phyloP scores from a whole-genome alignment of 805 yeast species.

The Hanseniaspora occidentalis region DNA sequence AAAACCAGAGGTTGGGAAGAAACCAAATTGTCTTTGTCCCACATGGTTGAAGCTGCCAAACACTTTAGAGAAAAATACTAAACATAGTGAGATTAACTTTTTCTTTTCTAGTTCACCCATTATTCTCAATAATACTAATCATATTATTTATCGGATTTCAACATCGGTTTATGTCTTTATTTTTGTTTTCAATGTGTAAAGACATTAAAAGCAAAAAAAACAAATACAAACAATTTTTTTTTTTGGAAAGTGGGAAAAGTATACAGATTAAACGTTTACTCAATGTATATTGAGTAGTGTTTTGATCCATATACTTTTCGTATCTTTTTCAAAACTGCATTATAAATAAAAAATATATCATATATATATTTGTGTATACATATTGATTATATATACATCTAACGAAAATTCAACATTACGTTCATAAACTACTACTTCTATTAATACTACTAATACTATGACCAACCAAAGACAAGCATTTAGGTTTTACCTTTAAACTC shows the following conservation, averaged over 20 bases:
- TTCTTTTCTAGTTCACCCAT: constrained; percentile 1
- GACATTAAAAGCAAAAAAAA: background rate
- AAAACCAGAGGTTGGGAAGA: constrained; percentile 99
- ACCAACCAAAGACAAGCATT: too few species aligned
- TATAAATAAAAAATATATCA: too few species aligned
- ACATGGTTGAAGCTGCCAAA: constrained; percentile 99
- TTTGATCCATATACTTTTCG: background rate
- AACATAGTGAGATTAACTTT: constrained; percentile 2
- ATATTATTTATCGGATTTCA: constrained; percentile 1
- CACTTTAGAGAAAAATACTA: constrained; percentile 60
- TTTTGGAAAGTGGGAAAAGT: background rate
- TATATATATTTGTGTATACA: too few species aligned
- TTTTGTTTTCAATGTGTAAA: background rate
- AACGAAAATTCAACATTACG: background rate
- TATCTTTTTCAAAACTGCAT: too few species aligned
- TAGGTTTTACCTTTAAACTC: too few species aligned
- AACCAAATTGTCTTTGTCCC: constrained; percentile 85
- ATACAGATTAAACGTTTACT: background rate
- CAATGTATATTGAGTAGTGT: constrained; percentile 1
- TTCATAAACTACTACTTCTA: background rate
- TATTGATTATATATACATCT: background rate
- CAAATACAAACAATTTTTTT: too few species aligned
- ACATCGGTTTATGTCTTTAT: constrained; percentile 4
- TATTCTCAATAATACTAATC: background rate
- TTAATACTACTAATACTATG: too few species aligned